Evolutionary conservation across 257 asterid genomes (phyloP), one percentile per base, ranked within the genome.

Genomic region (Echites panduratus): DNA sequence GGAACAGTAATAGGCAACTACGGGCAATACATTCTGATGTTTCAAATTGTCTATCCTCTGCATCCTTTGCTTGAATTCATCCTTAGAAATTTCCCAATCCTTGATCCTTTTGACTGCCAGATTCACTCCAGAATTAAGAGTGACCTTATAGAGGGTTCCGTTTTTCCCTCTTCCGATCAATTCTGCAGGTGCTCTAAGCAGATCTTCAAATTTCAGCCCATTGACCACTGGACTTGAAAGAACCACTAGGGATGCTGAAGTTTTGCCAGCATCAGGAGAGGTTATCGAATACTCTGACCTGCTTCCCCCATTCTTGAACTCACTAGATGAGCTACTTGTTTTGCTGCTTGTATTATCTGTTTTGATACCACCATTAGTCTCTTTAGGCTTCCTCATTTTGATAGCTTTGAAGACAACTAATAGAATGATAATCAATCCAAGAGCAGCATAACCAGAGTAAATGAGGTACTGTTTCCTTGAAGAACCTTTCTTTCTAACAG

Each of bases 231-330:
- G 85, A 54, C 81, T 89, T 0, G 84, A 79, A 16, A 87, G 81
- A 10, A 87, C 86, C 5, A 83, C 83, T 6, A 89, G 85, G 1
- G 89, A 80, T 0, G 96, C 71, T 3, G 91, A 85, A 53, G 70
- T 49, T 74, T 72, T 81, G 53, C 83, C 89, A 69, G 84, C 78
- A 3, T 86, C 96, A 2, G 74, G 82, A 19, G 93, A 85, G 3
- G 93, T 84, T 70, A 89, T 75, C 3, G 97, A 91, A 77, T 81
- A 88, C 70, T 91, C 97, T 17, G 97, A 89, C 76, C 87, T 73
- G 26, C 75, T 85, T 48, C 74, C 86, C n/a, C 80, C 79, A 0
- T 24, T 80, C 78, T 82, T 87, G 11, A 84, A 79, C 26, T 85
- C 95, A 32, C 87, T 83, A 20, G 92, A 79, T 0, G 82, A 32